phyloP scores from a whole-genome alignment of 352 stramenopile species.

The Pythium vanterpoolii region DNA sequence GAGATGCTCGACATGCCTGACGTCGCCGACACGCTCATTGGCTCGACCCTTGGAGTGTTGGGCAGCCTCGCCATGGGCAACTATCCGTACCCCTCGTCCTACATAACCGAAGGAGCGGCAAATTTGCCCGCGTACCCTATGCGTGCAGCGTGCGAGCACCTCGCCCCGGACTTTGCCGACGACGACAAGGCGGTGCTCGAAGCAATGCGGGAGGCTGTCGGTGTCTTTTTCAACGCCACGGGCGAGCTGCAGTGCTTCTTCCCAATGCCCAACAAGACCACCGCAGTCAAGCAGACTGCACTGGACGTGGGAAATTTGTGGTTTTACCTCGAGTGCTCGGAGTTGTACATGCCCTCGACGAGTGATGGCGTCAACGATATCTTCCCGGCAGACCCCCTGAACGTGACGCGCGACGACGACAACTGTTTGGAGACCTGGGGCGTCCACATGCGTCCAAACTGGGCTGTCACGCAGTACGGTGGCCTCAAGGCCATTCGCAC shows the following conservation, averaged over 20 bases:
- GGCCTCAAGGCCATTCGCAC: slow-evolving; percentile 56
- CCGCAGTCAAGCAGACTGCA: slow-evolving; percentile 43
- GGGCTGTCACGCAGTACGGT: slow-evolving; percentile 69
- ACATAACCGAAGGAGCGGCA: slow-evolving; percentile 88
- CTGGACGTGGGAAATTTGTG: slow-evolving; percentile 40
- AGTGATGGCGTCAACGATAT: slow-evolving; percentile 79
- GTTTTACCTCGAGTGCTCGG: slow-evolving; percentile 70
- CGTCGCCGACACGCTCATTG: slow-evolving; percentile 52
- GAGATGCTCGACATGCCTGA: neutral
- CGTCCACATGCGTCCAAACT: slow-evolving; percentile 53
- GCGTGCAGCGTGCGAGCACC: slow-evolving; percentile 78
- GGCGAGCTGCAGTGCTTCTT: slow-evolving; percentile 47
- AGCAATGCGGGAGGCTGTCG: slow-evolving; percentile 48
- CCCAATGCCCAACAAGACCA: neutral
- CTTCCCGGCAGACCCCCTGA: slow-evolving; percentile 76
- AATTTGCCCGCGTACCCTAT: slow-evolving; percentile 89
- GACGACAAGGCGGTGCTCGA: slow-evolving; percentile 41
- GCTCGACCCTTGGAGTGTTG: slow-evolving; percentile 74
- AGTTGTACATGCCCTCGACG: slow-evolving; percentile 68
- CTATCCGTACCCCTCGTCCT: slow-evolving; percentile 95
- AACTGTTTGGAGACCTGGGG: slow-evolving; percentile 62
- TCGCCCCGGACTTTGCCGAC: slow-evolving; percentile 39
- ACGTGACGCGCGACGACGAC: slow-evolving; percentile 57
- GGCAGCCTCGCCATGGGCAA: slow-evolving; percentile 95
- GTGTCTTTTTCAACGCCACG: slow-evolving; percentile 81